Evolutionary conservation across 305 asterid species (phyloP).

Genomic region (Fraxinus greggii): DNA sequence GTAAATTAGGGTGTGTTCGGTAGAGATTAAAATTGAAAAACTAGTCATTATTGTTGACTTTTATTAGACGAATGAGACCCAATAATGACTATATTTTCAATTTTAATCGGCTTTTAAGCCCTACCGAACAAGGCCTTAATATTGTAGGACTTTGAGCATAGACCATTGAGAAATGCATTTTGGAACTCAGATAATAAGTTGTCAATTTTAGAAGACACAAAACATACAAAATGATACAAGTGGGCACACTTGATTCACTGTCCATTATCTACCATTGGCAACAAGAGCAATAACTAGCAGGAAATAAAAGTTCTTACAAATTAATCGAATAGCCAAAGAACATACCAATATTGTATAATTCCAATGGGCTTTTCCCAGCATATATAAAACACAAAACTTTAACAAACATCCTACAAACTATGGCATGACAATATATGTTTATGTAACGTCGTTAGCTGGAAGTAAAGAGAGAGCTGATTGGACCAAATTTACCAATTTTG

Average conservation of each 20-base stretch:
- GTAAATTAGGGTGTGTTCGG: too few relatives aligned
- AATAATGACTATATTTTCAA: too few relatives aligned
- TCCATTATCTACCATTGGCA: background rate
- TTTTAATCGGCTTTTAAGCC: too few relatives aligned
- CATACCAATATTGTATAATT: background rate
- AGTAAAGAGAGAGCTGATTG: constrained; percentile 53
- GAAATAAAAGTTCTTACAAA: background rate
- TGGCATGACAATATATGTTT: constrained; percentile 24
- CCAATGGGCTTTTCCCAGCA: background rate
- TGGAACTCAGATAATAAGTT: background rate
- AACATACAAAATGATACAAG: background rate
- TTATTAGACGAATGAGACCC: too few relatives aligned
- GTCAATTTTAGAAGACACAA: background rate
- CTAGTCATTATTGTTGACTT: too few relatives aligned
- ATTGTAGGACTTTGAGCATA: constrained; percentile 11
- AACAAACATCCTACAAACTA: constrained; percentile 15
- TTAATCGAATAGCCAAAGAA: background rate
- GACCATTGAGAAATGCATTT: constrained; percentile 13
- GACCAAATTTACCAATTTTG: constrained; percentile 43
- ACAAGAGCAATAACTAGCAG: background rate
- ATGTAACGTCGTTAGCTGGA: constrained; percentile 41
- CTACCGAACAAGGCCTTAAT: too few relatives aligned
- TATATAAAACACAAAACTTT: background rate
- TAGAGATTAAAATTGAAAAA: too few relatives aligned
- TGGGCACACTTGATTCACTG: background rate